These are phyloP conservation scores for Nigrospora sphaerica DNA, from an alignment of 2,329 filamentous ascomycete species.

Conservation along the genomic window DNA sequence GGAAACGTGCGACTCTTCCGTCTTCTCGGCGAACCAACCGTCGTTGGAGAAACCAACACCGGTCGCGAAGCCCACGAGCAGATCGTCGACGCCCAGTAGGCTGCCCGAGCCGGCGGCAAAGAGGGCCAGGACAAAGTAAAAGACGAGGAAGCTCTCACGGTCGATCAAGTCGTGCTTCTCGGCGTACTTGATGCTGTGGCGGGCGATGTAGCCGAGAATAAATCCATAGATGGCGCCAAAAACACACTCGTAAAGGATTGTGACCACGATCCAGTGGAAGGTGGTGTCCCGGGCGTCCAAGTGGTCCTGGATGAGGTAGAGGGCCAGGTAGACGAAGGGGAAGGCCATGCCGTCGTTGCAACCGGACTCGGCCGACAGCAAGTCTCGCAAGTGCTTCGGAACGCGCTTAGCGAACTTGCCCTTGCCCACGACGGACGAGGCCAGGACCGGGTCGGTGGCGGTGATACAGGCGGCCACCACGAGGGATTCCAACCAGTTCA, in stretches of 20 bases:
- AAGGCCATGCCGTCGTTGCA: conserved; percentile 99
- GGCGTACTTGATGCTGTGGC: conserved; percentile 82
- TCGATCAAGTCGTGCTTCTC: conserved; percentile 85
- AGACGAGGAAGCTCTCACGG: conserved; percentile 93
- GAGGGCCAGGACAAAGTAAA: conserved; percentile 94
- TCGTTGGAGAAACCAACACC: conserved; percentile 99
- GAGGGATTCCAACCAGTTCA: conserved; percentile 87
- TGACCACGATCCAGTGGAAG: conserved; percentile 83
- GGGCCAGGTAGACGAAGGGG: conserved; percentile 86
- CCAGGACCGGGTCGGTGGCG: conserved; percentile 91
- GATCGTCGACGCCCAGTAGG: conserved; percentile 83
- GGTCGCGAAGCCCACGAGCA: conserved; percentile 88
- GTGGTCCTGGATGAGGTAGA: conserved; percentile 83
- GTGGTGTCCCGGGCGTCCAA: conserved; percentile 61
- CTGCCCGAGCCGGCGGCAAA: conserved; percentile 94
- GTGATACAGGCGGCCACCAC: conserved; percentile 89
- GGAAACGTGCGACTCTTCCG: conserved; percentile 95
- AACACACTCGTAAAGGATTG: conserved; percentile 90
- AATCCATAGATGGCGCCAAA: conserved; percentile 90
- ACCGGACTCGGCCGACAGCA: conserved; percentile 92
- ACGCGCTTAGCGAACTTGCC: conserved; percentile 98
- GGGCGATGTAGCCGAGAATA: conserved; percentile 76
- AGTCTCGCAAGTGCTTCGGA: conserved; percentile 91
- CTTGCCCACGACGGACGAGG: conserved; percentile 96
- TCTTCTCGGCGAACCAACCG: conserved; percentile 97